A percentile compares a stretch with the other conserved stretches of the same genome.
Evolutionary conservation across 805 yeast genomes (phyloP).

Genomic region (Cyberlindnera petersonii): DNA sequence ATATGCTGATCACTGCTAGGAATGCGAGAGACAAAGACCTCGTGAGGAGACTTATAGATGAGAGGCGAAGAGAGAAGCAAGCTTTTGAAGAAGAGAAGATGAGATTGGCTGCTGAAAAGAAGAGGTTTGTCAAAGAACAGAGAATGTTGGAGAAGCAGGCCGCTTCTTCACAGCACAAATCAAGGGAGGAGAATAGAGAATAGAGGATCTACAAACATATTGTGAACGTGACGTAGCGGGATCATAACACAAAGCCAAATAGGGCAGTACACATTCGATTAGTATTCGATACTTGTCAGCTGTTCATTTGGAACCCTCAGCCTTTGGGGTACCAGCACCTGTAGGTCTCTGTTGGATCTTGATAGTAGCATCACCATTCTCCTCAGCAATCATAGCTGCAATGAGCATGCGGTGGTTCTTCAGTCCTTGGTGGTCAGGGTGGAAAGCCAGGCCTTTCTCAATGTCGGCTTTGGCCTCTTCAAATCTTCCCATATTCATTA

Average conservation of each 20-base stretch:
- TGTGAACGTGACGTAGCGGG: too few species aligned
- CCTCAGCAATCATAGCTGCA: constrained; percentile 46
- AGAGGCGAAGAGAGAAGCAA: constrained; percentile 25
- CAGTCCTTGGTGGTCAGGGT: constrained; percentile 48
- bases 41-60: constrained; percentile 19
- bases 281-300: too few species aligned
- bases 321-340: too few species aligned
- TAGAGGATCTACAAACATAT: too few species aligned
- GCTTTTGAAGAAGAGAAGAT: constrained; percentile 34
- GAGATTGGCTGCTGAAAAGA: constrained; percentile 35
- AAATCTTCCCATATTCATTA: constrained; percentile 56
- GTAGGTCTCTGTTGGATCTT: constrained; percentile 2
- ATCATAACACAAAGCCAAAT: too few species aligned
- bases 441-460: constrained; percentile 70
- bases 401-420: constrained; percentile 45
- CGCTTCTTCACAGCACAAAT: too few species aligned
- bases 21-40: constrained; percentile 37
- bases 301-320: too few species aligned
- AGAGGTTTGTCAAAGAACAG: background rate
- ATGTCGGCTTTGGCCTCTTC: constrained; percentile 60
- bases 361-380: constrained; percentile 48
- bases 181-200: too few species aligned
- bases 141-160: background rate
- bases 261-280: too few species aligned
- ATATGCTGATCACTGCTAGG: constrained; percentile 32